Conservation (phyloP, 306 rosid species). For the Quercus variabilis region DNA sequence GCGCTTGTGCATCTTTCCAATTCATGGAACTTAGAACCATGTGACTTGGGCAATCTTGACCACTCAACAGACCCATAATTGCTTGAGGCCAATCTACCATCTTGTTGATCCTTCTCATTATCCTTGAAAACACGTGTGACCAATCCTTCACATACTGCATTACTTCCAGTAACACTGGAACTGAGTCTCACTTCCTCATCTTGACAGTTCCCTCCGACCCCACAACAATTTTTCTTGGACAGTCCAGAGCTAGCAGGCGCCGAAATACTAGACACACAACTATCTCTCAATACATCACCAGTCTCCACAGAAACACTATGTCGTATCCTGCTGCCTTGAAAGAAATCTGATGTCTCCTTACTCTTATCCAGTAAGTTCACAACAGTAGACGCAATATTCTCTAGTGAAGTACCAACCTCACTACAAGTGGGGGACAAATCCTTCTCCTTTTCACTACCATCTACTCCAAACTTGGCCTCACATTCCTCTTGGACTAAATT, state of each 20-base stretch:
- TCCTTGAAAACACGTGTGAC: slow-evolving; percentile 21
- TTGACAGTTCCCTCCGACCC: slow-evolving; percentile 16
- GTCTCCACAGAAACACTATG: background rate
- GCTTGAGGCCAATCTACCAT: slow-evolving; percentile 18
- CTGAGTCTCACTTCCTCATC: slow-evolving; percentile 11
- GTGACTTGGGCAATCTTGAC: slow-evolving; percentile 27
- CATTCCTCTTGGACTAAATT: slow-evolving; percentile 25
- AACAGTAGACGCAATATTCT: slow-evolving; percentile 11
- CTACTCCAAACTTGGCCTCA: slow-evolving; percentile 3
- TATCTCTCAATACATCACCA: slow-evolving; percentile 28
- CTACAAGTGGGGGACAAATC: slow-evolving; percentile 19
- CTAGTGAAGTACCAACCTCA: slow-evolving; percentile 12
- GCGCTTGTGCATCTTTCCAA: slow-evolving; percentile 57
- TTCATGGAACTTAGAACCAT: slow-evolving; percentile 35
- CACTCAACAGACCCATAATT: slow-evolving; percentile 23
- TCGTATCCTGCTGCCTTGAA: background rate
- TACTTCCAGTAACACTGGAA: slow-evolving; percentile 18
- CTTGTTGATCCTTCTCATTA: slow-evolving; percentile 18
- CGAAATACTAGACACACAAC: slow-evolving; percentile 19
- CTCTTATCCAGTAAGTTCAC: background rate
- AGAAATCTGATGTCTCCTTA: slow-evolving; percentile 10
- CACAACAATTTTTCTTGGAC: slow-evolving; percentile 9
- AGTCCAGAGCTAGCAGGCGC: slow-evolving; percentile 5
- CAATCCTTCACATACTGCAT: slow-evolving; percentile 22
- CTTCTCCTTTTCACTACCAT: slow-evolving; percentile 4